Base-by-base conservation (phyloP, 192 early-diverging fungal genomes). In the Coemansia interrupta region DNA sequence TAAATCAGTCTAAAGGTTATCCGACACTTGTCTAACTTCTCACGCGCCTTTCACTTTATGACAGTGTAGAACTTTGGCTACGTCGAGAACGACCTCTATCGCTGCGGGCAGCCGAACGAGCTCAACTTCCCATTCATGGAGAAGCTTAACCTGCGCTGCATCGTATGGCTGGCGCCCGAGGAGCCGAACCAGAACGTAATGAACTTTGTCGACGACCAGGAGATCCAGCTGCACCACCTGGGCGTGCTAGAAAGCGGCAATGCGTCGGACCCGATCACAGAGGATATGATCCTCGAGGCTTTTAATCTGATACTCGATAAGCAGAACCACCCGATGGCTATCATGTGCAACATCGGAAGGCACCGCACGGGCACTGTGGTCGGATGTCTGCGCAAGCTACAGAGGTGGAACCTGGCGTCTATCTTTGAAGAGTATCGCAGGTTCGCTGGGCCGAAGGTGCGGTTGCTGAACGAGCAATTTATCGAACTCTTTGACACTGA, bases 81-180 rank as follows among this genome's bases (percentile, higher is more conserved):
- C 83, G 90, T 98, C 44, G 96, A 99, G 68, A 94, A 95, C 61
- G 89, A 95, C 64, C 83, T 99, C 15, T 99, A 96, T 78, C 85
- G 97, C 43, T 97, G 93, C 18, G 90, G 91, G 20, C 94, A 98
- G 68, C 97, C 97, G 14, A 98, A 99, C 68, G 97, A 99, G 79
- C 86, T 99, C 56, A 99, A 99, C 82, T 99, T 98, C 71, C 97
- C 97, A 0, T 97, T 98, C 64, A 83, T 99, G 56, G 97, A 97
- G 64, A 95, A 92, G 64, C 87, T 99, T 4, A 93, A 89, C 6
- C 83, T 99, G 54, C 90, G 90, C 46, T 95, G 93, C 10, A 90
- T 99, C 28, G 84, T 96, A 0, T 99, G 90, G 86, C 85, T 99
- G 23, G 97, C 95, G 11, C 93, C 93, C 11, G 94, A 98, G 82